Evolutionary conservation across 169 alveolate species (phyloP).

Genomic region (Eimeria maxima): DNA sequence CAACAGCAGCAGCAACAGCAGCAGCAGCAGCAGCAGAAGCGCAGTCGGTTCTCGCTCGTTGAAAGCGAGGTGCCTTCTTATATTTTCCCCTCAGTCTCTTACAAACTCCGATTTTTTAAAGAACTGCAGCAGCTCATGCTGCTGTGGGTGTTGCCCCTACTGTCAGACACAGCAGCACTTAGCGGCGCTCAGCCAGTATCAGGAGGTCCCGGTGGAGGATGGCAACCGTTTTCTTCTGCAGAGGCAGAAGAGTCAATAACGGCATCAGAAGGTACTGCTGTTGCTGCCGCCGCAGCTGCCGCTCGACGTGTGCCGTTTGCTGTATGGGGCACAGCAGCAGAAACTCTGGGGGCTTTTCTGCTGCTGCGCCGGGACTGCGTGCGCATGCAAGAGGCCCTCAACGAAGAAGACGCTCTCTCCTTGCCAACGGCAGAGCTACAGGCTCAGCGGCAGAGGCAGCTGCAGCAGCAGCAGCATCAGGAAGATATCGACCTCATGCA

Average conservation of each 20-base stretch:
- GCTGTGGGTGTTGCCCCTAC: slow-evolving; percentile 49
- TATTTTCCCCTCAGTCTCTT: slow-evolving; percentile 16
- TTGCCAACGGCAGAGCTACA: slow-evolving; percentile 47
- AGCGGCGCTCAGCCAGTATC: background rate
- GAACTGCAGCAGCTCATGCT: slow-evolving; percentile 37
- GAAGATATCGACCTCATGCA: background rate
- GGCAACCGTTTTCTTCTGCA: background rate
- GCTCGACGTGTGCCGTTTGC: slow-evolving; percentile 40
- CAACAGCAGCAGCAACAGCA: slow-evolving; percentile 49
- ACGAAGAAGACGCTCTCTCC: slow-evolving; percentile 31
- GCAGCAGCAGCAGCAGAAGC: slow-evolving; percentile 22
- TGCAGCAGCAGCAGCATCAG: slow-evolving; percentile 21
- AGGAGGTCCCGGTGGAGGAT: background rate
- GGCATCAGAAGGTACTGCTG: background rate
- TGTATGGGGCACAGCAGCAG: slow-evolving; percentile 55
- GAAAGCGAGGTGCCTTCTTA: slow-evolving; percentile 34
- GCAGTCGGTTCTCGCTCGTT: background rate
- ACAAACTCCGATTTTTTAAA: slow-evolving; percentile 15
- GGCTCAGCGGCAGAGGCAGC: slow-evolving; percentile 2
- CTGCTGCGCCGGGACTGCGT: slow-evolving; percentile 37
- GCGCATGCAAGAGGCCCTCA: background rate
- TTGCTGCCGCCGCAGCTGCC: slow-evolving; percentile 56
- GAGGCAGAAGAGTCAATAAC: background rate
- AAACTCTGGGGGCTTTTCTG: slow-evolving; percentile 10
- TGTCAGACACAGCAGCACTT: slow-evolving; percentile 1